Evolutionary conservation across 371 early-diverging fungal genomes (phyloP).

Genomic region (Choanephora cucurbitarum): DNA sequence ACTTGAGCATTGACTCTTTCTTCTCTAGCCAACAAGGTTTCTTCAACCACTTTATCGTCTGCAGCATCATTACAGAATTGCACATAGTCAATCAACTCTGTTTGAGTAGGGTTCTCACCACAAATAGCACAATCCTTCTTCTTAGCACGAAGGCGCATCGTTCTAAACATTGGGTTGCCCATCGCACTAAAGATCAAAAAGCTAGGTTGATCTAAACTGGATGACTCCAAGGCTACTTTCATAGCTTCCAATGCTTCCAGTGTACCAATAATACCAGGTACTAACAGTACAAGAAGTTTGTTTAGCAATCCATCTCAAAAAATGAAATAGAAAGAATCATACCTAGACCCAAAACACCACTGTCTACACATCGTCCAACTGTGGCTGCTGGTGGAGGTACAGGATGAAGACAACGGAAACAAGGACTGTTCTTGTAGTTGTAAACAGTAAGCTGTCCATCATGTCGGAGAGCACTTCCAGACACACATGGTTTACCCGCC

Average conservation of each 20-base stretch:
- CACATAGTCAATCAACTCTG: constrained; percentile 82
- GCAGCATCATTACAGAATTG: constrained; percentile 86
- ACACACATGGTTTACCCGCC: constrained; percentile 84
- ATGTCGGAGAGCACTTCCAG: constrained; percentile 92
- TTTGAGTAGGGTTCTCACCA: constrained; percentile 82
- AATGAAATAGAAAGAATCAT: constrained; percentile 16
- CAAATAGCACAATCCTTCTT: constrained; percentile 82
- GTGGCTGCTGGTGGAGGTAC: constrained; percentile 86
- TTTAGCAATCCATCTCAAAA: too few species aligned
- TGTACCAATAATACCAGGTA: constrained; percentile 95
- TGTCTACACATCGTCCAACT: constrained; percentile 91
- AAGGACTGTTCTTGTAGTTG: constrained; percentile 86
- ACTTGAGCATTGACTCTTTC: constrained; percentile 38
- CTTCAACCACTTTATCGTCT: constrained; percentile 58
- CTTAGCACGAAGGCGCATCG: constrained; percentile 73
- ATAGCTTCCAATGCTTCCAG: constrained; percentile 96
- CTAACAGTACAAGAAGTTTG: constrained; percentile 33
- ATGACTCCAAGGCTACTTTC: constrained; percentile 68
- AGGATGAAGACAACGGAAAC: constrained; percentile 98
- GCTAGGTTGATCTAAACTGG: constrained; percentile 52
- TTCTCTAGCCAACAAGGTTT: constrained; percentile 23
- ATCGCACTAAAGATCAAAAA: constrained; percentile 82
- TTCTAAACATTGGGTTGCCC: constrained; percentile 74
- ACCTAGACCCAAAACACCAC: constrained; percentile 97
- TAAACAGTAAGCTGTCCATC: constrained; percentile 96